Evolutionary conservation across 1,284 basidiomycete species (phyloP).

Genomic region (Cronartium quercuum): DNA sequence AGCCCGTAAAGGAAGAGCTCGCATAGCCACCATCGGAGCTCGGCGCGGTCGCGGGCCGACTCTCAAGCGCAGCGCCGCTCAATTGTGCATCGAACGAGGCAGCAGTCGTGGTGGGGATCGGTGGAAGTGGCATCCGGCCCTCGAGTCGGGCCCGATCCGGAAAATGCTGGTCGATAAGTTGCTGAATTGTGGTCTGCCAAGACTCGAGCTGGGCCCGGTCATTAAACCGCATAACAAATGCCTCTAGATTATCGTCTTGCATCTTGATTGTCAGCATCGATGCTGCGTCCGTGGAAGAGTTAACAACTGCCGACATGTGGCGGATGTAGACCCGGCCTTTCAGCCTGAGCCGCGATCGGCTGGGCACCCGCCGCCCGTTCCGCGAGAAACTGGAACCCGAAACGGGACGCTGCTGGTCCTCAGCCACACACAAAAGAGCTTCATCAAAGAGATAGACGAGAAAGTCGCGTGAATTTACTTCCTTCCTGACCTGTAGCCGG

Average conservation of each 20-base stretch:
- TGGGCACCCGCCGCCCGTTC: slow-evolving; percentile 66
- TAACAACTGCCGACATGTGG: slow-evolving; percentile 79
- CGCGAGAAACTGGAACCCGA: slow-evolving; percentile 43
- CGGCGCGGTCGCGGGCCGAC: background rate
- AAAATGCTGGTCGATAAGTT: slow-evolving; percentile 56
- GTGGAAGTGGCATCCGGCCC: background rate
- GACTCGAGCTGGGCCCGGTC: slow-evolving; percentile 78
- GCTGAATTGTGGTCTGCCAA: slow-evolving; percentile 73
- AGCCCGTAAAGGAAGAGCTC: background rate
- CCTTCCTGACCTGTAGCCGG: slow-evolving; percentile 76
- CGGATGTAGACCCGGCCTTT: slow-evolving; percentile 91
- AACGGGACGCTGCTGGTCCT: slow-evolving; percentile 63
- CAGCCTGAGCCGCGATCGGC: slow-evolving; percentile 61
- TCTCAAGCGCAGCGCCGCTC: background rate
- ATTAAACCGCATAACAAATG: slow-evolving; percentile 88
- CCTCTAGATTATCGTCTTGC: slow-evolving; percentile 85
- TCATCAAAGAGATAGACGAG: slow-evolving; percentile 93
- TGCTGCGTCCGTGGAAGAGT: slow-evolving; percentile 68
- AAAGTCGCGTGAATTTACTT: slow-evolving; percentile 77
- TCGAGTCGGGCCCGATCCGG: background rate
- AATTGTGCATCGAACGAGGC: background rate
- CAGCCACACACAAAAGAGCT: slow-evolving; percentile 90
- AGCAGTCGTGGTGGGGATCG: background rate
- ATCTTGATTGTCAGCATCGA: slow-evolving; percentile 86
- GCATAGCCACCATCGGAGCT: background rate